Evolutionary conservation across 345 rosid genomes (phyloP), one percentile per base, ranked within the genome.

Genomic region (Populus pruinosa): DNA sequence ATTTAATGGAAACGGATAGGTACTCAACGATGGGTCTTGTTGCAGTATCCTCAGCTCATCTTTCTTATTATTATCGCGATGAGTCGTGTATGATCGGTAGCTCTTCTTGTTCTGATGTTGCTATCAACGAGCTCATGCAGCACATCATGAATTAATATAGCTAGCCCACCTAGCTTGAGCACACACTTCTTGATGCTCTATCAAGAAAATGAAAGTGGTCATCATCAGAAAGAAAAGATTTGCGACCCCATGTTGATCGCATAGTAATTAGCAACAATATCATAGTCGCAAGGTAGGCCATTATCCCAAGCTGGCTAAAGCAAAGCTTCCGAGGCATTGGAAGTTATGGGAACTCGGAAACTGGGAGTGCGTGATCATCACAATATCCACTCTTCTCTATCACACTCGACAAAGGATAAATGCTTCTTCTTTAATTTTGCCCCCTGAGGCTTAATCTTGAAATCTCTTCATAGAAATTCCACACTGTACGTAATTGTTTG

Each of bases 211-310:
- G 13, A 70, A 70, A 71, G 62, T 53, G 20, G 31, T 50, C 7
- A 71, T 16, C 63, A 4, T 66, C 27, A 31, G 41, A 59, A 72
- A 12, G 5, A 47, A 77, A 59, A 49, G 55, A 61, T 44, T 35
- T 56, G 65, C 11, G n/a, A 72, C 70, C 80, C 78, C 76, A 70
- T 75, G 70, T 3, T 75, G 36, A 21, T 53, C 47, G 35, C 31
- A 2, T n/a, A 41, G 41, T 39, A 39, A 41, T 69, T 0, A 69
- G 49, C 61, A 59, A 3, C 63, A 9, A 59, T 59, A 59, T 10
- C 63, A 3, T 8, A 23, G 61, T 20, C 61, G 21, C 61, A 55
- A 55, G 25, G 16, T 23, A 20, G 59, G 59, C 59, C 59, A 53
- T 0, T 5, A 1, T 3, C 63, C 63, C 63, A 23, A 59, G 29